Percentiles rank a stretch among this genome's conserved stretches.
Evolutionary conservation across 352 stramenopile species (phyloP).

Genomic region (Globisporangium spinosum): DNA sequence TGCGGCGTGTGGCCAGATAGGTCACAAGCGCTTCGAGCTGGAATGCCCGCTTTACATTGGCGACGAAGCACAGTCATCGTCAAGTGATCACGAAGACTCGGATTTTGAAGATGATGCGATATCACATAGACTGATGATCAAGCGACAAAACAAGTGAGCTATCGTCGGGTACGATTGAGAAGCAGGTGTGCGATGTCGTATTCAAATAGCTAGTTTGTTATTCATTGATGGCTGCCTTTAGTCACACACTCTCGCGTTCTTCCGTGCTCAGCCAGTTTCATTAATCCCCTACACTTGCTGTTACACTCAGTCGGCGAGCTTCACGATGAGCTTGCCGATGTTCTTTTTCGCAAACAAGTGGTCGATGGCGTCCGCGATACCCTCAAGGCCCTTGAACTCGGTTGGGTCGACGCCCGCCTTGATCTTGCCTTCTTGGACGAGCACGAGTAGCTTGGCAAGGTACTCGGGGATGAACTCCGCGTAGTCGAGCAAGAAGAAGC

Average conservation of each 20-base stretch:
- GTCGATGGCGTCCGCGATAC: slow-evolving; percentile 46
- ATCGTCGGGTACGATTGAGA: neutral
- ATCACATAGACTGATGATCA: neutral
- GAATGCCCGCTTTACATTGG: neutral
- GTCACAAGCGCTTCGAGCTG: neutral
- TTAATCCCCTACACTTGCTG: neutral
- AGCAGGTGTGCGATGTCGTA: neutral
- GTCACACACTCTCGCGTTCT: neutral
- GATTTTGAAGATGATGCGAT: neutral
- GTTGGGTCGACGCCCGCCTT: slow-evolving; percentile 33
- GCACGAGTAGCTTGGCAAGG: slow-evolving; percentile 33
- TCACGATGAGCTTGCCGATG: slow-evolving; percentile 62
- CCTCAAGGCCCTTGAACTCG: slow-evolving; percentile 42
- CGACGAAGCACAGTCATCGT: neutral
- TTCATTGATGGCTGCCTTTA: neutral
- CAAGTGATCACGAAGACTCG: too few species aligned
- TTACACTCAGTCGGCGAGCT: slow-evolving; percentile 23
- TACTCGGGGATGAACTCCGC: slow-evolving; percentile 30
- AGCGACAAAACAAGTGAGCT: neutral
- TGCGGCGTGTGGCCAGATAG: neutral
- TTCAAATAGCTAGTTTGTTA: neutral
- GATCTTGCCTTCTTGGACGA: slow-evolving; percentile 44
- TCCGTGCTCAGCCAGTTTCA: neutral
- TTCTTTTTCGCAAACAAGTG: slow-evolving; percentile 47
- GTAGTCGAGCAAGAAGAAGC: slow-evolving; percentile 34